Base-by-base conservation (phyloP, 305 asterid genomes). In the Solanum hybrid region DNA sequence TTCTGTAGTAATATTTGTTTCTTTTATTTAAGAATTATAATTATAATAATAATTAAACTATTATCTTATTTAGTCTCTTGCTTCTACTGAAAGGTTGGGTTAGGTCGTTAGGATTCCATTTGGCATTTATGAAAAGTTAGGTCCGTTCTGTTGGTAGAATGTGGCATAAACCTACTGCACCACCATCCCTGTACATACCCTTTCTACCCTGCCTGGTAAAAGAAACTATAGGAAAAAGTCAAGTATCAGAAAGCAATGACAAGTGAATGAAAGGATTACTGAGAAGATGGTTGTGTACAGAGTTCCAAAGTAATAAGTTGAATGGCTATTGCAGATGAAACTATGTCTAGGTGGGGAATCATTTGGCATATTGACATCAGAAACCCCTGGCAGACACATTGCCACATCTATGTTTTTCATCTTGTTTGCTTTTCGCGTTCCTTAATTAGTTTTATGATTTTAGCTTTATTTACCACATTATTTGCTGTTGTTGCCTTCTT, bases 41-140 rank as follows among this genome's bases (percentile, higher is more conserved):
- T 11, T 26, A 5, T 26, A 81, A 42, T 14, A 38, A 81, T 79
- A 38, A 51, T 51, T 15, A 51, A n/a, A 82, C 87, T 7, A 9
- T 15, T 82, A 31, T 45, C 60, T 24, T 24, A 37, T 37, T 79
- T 38, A 37, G 86, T 79, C 64, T 79, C 72, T 27, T 45, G 73
- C 29, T 31, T 82, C 87, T 82, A 82, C 87, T 82, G 38, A 82
- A 82, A 82, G 87, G 87, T 82, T 78, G 64, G 86, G 64, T 37
- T 79, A 60, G 71, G 71, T 19, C 71, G 24, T 60, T 60, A 12
- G 64, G 86, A 37, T n/a, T 79, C 64, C 34, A 79, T 51, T 37
- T 78, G 56, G 6, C 60, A 78, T 36, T 36, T n/a, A 11, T 78
- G 32, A n/a, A 36, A n/a, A 78, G 56, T 36, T 79, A 37, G n/a